Base-by-base conservation (phyloP, 1,284 basidiomycete species). In the Ganoderma lingzhi region DNA sequence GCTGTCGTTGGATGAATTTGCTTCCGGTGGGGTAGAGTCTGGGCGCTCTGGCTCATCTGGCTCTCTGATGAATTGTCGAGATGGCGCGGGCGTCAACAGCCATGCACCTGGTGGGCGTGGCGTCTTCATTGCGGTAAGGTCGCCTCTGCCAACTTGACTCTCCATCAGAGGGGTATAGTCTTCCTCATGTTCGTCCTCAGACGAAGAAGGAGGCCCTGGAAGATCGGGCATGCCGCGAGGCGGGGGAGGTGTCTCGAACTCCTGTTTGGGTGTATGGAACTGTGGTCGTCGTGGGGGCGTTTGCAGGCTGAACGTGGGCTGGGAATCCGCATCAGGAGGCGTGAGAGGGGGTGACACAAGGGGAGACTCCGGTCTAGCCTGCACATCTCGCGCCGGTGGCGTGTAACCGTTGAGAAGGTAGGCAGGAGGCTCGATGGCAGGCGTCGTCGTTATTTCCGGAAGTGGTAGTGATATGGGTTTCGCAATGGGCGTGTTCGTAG, bases 81-180 rank as follows among this genome's bases (percentile, higher is more conserved):
- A 66, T 66, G 72, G 84, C 2, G 82, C 80, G 39, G 91, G 90
- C 9, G 90, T 92, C 15, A 83, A 78, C n/a, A 82, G 77, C 91
- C 91, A 93, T 51, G 85, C 90, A 37, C 92, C 92, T 42, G 91
- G 91, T 17, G 89, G 88, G 72, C 82, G 84, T 1, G 90, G 90
- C n/a, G 90, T 92, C 79, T 90, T 90, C 72, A 82, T 79, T 35
- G 80, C 70, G 0, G 84, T 84, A 17, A 80, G 73, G 63, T 83
- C 75, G 6, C 71, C 75, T 12, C 68, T 62, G 6, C 72, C 75
- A 30, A 72, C 69, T 58, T 69, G 69, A 37, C 66, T 68, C 39
- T 69, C 72, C 56, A 67, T 73, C 51, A 76, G 71, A 69, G 75
- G 78, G 69, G 78, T 80, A 61, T 69, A 72, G 70, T 75, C 60